Base-by-base conservation (phyloP, 169 alveolate genomes). In the Eimeria nieschulzi region DNA sequence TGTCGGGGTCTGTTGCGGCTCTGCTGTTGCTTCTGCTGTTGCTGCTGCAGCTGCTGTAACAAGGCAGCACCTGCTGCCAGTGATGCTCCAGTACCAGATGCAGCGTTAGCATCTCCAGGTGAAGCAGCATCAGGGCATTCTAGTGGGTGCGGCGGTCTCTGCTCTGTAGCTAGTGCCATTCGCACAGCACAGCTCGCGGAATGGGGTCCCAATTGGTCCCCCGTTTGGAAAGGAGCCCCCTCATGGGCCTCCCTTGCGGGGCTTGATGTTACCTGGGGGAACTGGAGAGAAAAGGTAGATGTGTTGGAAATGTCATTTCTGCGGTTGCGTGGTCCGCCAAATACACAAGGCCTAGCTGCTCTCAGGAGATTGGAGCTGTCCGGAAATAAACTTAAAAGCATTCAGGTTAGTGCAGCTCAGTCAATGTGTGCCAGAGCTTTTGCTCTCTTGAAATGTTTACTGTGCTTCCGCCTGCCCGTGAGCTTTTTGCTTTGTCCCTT, bases 21-120 rank as follows among this genome's bases (percentile, higher is more conserved):
- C 9, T 82, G 88, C 78, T 82, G 88, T 68, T 82, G 88, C 88
- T 82, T 82, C 88, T 82, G 88, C 78, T 82, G 88, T 53, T 82
- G 88, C 21, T 82, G 88, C 54, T 82, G 88, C 76, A 82, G 76
- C 76, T 82, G 88, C 88, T 8, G 88, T 23, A 21, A 56, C n/a
- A 2, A 61, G 33, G 88, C 56, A 9, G 61, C 21, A 0, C 10
- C 26, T 21, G 17, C 66, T 61, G 76, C 63, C 76, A 53, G 21
- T 15, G 33, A 7, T 26, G 76, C 63, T 25, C 46, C 54, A 5
- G 21, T 6, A 68, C 51, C 76, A 25, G 88, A 12, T 17, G 63
- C 61, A n/a, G 39, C 88, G n/a, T 63, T 17, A 33, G 53, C n/a
- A 21, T 39, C 64, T 33, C 76, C 33, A 0, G 33, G 46, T 21